Conservation (phyloP, 2,329 filamentous ascomycete species). For the Pyrenophora tritici-repentis region DNA sequence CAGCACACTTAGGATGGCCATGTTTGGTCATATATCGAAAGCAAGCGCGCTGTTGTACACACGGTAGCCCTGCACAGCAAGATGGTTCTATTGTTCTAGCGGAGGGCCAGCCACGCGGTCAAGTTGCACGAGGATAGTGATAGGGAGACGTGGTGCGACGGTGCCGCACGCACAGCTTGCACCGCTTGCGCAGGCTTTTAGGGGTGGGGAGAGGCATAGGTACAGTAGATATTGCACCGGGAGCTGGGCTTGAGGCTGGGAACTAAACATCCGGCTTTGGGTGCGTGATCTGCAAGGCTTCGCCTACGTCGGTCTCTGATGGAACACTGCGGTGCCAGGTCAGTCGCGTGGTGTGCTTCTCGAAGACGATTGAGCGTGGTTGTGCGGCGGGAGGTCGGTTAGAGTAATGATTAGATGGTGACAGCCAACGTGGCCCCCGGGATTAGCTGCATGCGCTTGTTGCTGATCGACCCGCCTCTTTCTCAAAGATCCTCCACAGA, state of each 20-base stretch:
- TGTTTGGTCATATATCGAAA: neutral
- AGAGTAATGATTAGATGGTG: slow-evolving; percentile 24
- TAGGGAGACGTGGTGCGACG: slow-evolving; percentile 1
- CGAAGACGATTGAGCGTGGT: slow-evolving; percentile 26
- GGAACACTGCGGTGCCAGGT: slow-evolving; percentile 20
- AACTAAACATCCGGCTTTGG: neutral
- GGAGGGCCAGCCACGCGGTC: slow-evolving; percentile 25
- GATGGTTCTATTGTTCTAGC: slow-evolving; percentile 7
- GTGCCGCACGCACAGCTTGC: too few species aligned
- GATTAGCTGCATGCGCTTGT: slow-evolving; percentile 48
- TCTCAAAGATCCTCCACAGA: slow-evolving; percentile 45
- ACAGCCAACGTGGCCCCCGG: slow-evolving; percentile 47
- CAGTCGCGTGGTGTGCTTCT: slow-evolving; percentile 29
- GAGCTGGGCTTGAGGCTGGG: neutral
- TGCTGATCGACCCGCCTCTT: slow-evolving; percentile 48
- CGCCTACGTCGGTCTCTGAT: neutral
- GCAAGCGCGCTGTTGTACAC: neutral
- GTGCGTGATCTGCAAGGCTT: slow-evolving; percentile 3
- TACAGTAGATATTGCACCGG: slow-evolving; percentile 6
- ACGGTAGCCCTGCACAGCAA: slow-evolving; percentile 1
- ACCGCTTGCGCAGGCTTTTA: neutral
- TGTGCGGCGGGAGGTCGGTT: slow-evolving; percentile 30
- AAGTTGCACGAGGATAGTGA: slow-evolving; percentile 2
- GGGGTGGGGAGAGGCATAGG: neutral
- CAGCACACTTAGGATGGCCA: neutral